Percentiles rank a stretch among this genome's conserved stretches.
phyloP scores from a whole-genome alignment of 495 filamentous ascomycete species.

The Massariosphaeria phaeospora region DNA sequence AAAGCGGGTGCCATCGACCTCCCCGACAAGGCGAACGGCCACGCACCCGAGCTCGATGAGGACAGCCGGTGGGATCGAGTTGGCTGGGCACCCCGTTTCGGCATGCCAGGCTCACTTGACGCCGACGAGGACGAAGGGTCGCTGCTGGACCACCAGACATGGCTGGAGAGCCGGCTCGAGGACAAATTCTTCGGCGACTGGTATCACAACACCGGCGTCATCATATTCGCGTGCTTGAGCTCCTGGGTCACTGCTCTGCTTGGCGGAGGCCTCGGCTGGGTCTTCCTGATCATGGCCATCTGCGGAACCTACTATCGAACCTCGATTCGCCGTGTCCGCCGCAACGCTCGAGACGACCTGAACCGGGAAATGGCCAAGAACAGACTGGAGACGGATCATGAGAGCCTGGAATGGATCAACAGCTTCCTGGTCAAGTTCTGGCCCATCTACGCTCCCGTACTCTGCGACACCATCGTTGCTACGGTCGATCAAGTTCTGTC shows the following conservation, averaged over 20 bases:
- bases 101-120: conserved; percentile 46
- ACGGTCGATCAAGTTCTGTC: conserved; percentile 95
- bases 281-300: conserved; percentile 83
- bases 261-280: conserved; percentile 87
- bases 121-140: conserved; percentile 56
- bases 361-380: conserved; percentile 87
- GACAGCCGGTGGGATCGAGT: conserved; percentile 59
- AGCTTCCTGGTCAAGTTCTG: conserved; percentile 98
- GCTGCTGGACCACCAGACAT: conserved; percentile 80
- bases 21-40: conserved; percentile 43
- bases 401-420: conserved; percentile 98
- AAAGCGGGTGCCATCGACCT: conserved; percentile 59
- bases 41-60: conserved; percentile 56
- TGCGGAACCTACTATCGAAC: conserved; percentile 97
- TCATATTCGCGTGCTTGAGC: conserved; percentile 82
- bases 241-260: conserved; percentile 87
- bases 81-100: conserved; percentile 87
- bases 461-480: conserved; percentile 84
- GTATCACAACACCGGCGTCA: conserved; percentile 93
- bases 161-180: conserved; percentile 74
- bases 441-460: conserved; percentile 94
- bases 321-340: conserved; percentile 83
- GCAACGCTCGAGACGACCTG: conserved; percentile 94
- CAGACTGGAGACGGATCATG: conserved; percentile 83
- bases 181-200: conserved; percentile 96